These are phyloP conservation scores for Nakazawaea molendinolei DNA, from an alignment of 805 yeast genomes.

Conservation along the genomic window DNA sequence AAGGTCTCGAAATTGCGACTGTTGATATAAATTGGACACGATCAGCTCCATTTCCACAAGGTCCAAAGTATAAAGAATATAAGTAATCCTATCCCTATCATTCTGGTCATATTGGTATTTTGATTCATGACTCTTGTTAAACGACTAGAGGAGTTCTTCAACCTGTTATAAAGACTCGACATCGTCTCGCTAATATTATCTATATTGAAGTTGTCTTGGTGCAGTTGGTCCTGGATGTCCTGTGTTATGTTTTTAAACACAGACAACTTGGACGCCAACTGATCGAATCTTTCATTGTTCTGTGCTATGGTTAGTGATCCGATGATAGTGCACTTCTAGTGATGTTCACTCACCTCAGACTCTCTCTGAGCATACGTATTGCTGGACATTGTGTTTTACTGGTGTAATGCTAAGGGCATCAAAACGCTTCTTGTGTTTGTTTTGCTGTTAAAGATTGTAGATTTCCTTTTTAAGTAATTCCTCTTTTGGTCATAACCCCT, in stretches of 20 bases:
- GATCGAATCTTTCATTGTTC: slow-evolving; percentile 59
- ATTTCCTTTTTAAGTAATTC: too few relatives aligned
- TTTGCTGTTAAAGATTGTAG: too few relatives aligned
- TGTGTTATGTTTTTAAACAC: slow-evolving; percentile 58
- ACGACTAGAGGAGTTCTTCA: slow-evolving; percentile 45
- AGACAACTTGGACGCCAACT: slow-evolving; percentile 58
- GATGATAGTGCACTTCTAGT: slow-evolving; percentile 16
- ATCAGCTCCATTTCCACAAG: slow-evolving; percentile 16
- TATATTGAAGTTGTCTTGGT: slow-evolving; percentile 39
- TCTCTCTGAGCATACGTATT: slow-evolving; percentile 23
- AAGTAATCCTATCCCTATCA: slow-evolving; percentile 49
- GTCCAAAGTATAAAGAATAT: slow-evolving; percentile 53
- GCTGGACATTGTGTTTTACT: slow-evolving; percentile 19
- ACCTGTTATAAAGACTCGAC: slow-evolving; percentile 36
- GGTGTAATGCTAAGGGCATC: too few relatives aligned
- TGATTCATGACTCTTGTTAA: slow-evolving; percentile 49
- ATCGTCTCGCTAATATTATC: slow-evolving; percentile 43
- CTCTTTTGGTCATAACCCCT: too few relatives aligned
- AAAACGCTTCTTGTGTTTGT: too few relatives aligned
- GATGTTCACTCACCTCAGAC: slow-evolving; percentile 21
- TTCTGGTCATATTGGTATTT: slow-evolving; percentile 54
- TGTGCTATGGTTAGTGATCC: slow-evolving; percentile 23
- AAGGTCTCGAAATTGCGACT: too few relatives aligned
- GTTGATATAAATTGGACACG: too few relatives aligned
- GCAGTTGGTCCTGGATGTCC: slow-evolving; percentile 61